These are phyloP conservation scores for Blepharisma japonicum DNA, from an alignment of 73 alveolate genomes.

Conservation along the genomic window DNA sequence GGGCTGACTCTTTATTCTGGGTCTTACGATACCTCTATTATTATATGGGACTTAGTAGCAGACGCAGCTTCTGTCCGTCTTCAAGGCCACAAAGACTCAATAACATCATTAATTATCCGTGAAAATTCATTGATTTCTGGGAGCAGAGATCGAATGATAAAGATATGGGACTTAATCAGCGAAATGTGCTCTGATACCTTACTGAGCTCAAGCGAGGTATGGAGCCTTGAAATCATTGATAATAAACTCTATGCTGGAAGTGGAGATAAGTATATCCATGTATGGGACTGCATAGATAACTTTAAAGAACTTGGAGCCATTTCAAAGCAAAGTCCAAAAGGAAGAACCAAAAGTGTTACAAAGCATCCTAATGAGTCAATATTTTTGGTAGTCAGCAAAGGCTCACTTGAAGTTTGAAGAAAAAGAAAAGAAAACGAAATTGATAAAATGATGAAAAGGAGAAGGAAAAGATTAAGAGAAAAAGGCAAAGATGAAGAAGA, in stretches of 20 bases:
- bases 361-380: too few relatives aligned
- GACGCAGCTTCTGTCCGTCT: constrained; percentile 67
- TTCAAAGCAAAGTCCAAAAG: background rate
- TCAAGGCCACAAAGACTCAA: constrained; percentile 84
- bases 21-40: constrained; percentile 68
- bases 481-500: constrained; percentile 33
- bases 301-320: constrained; percentile 4
- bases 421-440: constrained; percentile 30
- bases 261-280: background rate
- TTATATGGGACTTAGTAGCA: constrained; percentile 75
- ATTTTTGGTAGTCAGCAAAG: background rate
- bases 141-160: constrained; percentile 70
- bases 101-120: constrained; percentile 52
- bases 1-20: constrained; percentile 69
- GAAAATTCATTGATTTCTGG: constrained; percentile 43
- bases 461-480: constrained; percentile 39
- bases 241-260: background rate
- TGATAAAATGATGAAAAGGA: constrained; percentile 45
- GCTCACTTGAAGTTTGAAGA: constrained; percentile 28
- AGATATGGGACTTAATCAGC: constrained; percentile 72
- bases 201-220: background rate
- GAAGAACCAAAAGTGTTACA: background rate
- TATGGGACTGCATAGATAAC: background rate
- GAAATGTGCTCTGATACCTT: constrained; percentile 62
- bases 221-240: background rate